Evolutionary conservation across 2,329 filamentous ascomycete genomes (phyloP), one percentile per base, ranked within the genome.

Genomic region (Nemania sp.): DNA sequence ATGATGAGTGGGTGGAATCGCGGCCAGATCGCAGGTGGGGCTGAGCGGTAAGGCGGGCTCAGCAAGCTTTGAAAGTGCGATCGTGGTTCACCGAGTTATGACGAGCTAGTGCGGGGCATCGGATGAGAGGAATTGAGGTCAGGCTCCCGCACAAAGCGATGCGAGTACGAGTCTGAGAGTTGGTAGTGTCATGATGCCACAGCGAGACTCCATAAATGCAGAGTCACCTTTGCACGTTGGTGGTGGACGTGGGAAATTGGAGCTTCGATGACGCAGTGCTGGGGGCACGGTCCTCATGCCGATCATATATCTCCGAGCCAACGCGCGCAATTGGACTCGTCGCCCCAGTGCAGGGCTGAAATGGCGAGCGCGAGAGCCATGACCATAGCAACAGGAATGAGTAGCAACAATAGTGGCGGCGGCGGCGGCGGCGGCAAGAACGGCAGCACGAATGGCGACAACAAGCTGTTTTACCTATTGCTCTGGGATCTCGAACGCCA

Each of bases 211-310:
- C 40, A 47, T 18, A 13, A 35, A 25, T n/a, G 37, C 51, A 35
- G 25, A 25, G 54, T 21, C 47, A 46, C 52, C n/a, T 54, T 42
- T 15, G 51, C 29, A 37, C 35, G 47, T 51, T 37, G 50, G 42
- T 45, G 51, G 56, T 48, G 25, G 61, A 60, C 53, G 51, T 57
- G 40, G 60, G 60, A 55, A 52, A 50, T 17, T 61, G 53, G 56
- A 51, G 54, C 61, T 55, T 66, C 65, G 66, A 69, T 69, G 68
- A 72, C 68, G 69, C 68, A 72, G 63, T 57, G 62, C 66, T 66
- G 65, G 65, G 67, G 54, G 56, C 58, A 60, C 64, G 64, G 64
- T 63, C 63, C 68, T n/a, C 62, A 66, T 62, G 66, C 58, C 60
- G 64, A 69, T 67, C 65, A 55, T 54, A 55, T 54, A 55, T 48